Evolutionary conservation across 306 rosid genomes (phyloP).

Genomic region (Gastrolobium villosum): DNA sequence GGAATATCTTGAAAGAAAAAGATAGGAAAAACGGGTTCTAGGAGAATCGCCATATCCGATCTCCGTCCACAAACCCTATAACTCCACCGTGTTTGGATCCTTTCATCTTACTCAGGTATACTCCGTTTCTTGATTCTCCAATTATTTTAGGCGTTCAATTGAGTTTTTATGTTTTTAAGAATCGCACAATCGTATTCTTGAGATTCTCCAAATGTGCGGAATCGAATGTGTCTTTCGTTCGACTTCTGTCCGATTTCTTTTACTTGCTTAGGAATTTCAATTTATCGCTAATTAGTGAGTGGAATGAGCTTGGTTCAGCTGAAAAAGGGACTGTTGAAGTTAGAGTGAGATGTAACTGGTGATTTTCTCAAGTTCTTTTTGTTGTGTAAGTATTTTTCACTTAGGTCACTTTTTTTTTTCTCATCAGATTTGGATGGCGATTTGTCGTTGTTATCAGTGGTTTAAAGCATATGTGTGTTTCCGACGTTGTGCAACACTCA

Average conservation of each 20-base stretch:
- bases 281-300: background rate
- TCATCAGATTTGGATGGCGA: conserved; percentile 12
- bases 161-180: conserved; percentile 12
- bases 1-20: conserved; percentile 7
- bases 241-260: background rate
- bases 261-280: background rate
- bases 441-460: conserved; percentile 15
- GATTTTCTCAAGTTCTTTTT: conserved; percentile 28
- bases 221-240: background rate
- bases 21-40: background rate
- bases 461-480: conserved; percentile 17
- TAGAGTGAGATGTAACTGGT: conserved; percentile 24
- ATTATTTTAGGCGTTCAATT: conserved; percentile 13
- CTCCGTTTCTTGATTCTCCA: conserved; percentile 36
- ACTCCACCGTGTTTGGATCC: conserved; percentile 23
- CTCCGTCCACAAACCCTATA: conserved; percentile 63
- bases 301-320: conserved; percentile 26
- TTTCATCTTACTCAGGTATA: conserved; percentile 60
- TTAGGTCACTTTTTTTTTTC: conserved; percentile 6
- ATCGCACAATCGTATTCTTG: conserved; percentile 22
- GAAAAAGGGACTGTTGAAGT: conserved; percentile 42
- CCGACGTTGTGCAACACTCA: conserved; percentile 3
- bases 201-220: conserved; percentile 24
- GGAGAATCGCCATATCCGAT: conserved; percentile 57
- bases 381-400: conserved; percentile 22